Conservation (phyloP, 2,329 filamentous ascomycete species). For the Orbilia blumenaviensis region DNA sequence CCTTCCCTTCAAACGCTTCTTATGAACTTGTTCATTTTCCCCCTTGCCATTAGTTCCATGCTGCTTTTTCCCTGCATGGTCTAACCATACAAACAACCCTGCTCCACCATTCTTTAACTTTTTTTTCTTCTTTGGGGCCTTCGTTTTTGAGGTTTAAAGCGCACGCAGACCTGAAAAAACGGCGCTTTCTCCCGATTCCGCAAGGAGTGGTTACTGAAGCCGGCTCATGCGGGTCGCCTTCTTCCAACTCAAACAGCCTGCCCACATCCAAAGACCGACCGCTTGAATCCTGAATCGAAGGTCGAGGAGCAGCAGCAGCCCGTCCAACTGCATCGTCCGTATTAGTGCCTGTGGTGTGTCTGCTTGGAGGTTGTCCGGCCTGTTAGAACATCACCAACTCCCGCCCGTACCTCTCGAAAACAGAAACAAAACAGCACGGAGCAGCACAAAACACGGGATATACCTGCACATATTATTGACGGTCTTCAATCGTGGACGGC, state of each 20-base stretch:
- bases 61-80: slow-evolving; percentile 39
- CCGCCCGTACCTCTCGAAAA: slow-evolving; percentile 1
- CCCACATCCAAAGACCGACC: slow-evolving; percentile 16
- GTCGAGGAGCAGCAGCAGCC: background rate
- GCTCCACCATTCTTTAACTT: slow-evolving; percentile 47
- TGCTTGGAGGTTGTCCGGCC: background rate
- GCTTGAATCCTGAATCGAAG: background rate
- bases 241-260: slow-evolving; percentile 51
- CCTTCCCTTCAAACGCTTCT: slow-evolving; percentile 38
- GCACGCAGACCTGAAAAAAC: slow-evolving; percentile 53
- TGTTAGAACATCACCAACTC: slow-evolving; percentile 12
- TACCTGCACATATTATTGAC: background rate
- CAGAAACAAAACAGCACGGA: background rate
- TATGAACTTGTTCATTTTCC: slow-evolving; percentile 35
- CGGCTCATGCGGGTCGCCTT: slow-evolving; percentile 53
- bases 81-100: slow-evolving; percentile 50
- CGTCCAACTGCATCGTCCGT: slow-evolving; percentile 33
- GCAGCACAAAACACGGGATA: background rate
- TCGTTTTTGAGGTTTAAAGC: slow-evolving; percentile 43
- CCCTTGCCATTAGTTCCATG: slow-evolving; percentile 38
- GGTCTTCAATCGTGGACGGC: slow-evolving; percentile 16
- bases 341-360: slow-evolving; percentile 35
- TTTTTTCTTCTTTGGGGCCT: slow-evolving; percentile 32
- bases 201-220: slow-evolving; percentile 54
- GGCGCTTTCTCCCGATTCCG: slow-evolving; percentile 54